Conservation (phyloP, 495 filamentous ascomycete species). For the Penicillium cataractarum region DNA sequence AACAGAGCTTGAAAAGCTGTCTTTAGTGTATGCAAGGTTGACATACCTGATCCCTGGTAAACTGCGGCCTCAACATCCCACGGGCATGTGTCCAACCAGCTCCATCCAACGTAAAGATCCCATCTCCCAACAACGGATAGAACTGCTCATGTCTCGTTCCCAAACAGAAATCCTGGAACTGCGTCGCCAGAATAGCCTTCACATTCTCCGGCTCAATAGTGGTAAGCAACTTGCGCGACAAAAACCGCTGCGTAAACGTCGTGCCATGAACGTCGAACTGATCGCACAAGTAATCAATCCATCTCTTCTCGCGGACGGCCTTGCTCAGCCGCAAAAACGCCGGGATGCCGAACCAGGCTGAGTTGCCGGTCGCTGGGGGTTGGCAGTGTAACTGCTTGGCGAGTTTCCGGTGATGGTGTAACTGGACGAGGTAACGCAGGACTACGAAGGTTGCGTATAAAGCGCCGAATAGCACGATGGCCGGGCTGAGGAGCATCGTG, state of each 20-base stretch:
- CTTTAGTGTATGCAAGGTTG: background rate
- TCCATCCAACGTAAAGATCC: constrained; percentile 76
- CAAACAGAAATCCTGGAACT: constrained; percentile 71
- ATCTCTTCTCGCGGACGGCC: constrained; percentile 36
- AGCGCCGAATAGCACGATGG: constrained; percentile 23
- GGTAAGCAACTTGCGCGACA: constrained; percentile 38
- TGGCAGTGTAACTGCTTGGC: constrained; percentile 44
- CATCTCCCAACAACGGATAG: constrained; percentile 55
- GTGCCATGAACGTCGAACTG: constrained; percentile 38
- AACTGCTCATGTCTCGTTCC: constrained; percentile 51
- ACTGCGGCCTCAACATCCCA: constrained; percentile 56
- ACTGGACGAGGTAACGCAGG: constrained; percentile 30
- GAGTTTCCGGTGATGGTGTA: constrained; percentile 33
- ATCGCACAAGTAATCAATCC: constrained; percentile 39
- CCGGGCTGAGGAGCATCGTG: constrained; percentile 31
- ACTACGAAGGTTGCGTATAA: constrained; percentile 28
- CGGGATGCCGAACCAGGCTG: constrained; percentile 37
- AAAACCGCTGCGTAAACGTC: constrained; percentile 38
- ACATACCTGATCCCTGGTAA: constrained; percentile 51
- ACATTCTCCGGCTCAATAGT: constrained; percentile 84
- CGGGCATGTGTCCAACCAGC: constrained; percentile 64
- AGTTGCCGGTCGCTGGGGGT: constrained; percentile 22
- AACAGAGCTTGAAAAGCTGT: background rate
- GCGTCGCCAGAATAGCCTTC: constrained; percentile 79
- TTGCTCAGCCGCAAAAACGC: constrained; percentile 32